Evolutionary conservation across 495 filamentous ascomycete species (phyloP).

Genomic region (Viridothelium virens): DNA sequence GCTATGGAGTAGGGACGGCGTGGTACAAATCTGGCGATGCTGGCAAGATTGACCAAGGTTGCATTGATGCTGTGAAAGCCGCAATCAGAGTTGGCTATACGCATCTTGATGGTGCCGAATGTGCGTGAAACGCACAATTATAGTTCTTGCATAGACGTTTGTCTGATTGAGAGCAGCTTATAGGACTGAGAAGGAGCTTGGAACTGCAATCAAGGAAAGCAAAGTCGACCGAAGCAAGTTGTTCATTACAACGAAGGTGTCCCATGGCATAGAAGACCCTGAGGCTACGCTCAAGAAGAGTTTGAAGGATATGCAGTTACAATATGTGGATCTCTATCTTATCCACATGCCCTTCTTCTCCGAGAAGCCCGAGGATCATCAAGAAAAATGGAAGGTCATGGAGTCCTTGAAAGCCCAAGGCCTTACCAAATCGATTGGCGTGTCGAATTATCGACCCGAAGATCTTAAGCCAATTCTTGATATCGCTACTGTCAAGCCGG

Average conservation of each 20-base stretch:
- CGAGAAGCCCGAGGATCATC: constrained; percentile 52
- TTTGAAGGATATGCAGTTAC: constrained; percentile 63
- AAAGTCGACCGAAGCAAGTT: constrained; percentile 58
- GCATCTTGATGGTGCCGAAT: constrained; percentile 74
- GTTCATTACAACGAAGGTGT: constrained; percentile 70
- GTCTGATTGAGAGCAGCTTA: constrained; percentile 47
- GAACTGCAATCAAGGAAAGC: constrained; percentile 62
- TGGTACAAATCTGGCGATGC: constrained; percentile 47
- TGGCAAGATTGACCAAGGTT: constrained; percentile 41
- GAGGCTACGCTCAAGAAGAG: constrained; percentile 59
- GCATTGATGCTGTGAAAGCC: constrained; percentile 54
- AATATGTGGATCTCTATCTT: constrained; percentile 80
- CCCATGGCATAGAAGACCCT: constrained; percentile 53
- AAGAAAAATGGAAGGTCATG: constrained; percentile 67
- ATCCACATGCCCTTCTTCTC: constrained; percentile 72
- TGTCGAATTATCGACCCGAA: constrained; percentile 66
- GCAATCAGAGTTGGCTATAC: constrained; percentile 64
- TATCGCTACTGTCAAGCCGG: constrained; percentile 56
- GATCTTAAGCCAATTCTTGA: constrained; percentile 62
- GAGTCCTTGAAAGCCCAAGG: constrained; percentile 65
- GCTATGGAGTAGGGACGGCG: constrained; percentile 61
- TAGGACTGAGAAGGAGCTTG: constrained; percentile 70
- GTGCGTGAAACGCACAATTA: constrained; percentile 25
- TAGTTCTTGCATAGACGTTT: not conserved
- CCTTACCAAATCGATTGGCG: constrained; percentile 69